Conservation (phyloP, 2,329 filamentous ascomycete genomes). For the Metarhizium album region DNA sequence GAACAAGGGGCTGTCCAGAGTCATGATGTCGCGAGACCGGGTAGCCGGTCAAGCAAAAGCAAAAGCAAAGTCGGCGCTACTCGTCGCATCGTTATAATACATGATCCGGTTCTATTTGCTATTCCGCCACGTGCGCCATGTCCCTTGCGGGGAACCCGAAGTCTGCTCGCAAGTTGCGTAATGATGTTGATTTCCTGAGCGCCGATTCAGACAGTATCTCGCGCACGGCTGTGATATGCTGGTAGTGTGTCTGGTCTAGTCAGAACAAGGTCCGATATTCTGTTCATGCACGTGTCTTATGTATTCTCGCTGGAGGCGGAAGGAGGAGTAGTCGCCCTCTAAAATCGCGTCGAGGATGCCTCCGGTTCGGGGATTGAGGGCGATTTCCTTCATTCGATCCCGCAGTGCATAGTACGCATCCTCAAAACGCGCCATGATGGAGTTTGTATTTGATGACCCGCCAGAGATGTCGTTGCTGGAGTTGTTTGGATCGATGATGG, state of each 20-base stretch:
- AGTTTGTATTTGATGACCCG: conserved; percentile 60
- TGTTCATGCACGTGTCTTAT: conserved; percentile 42
- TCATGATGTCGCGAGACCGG: background rate
- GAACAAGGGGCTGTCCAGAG: background rate
- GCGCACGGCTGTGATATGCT: background rate
- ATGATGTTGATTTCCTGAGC: background rate
- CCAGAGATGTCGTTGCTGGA: conserved; percentile 79
- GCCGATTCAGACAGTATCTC: conserved; percentile 1
- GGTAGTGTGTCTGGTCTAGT: conserved; percentile 11
- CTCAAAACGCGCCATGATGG: conserved; percentile 60
- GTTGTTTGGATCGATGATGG: conserved; percentile 88
- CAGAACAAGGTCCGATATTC: conserved; percentile 22
- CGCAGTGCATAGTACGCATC: conserved; percentile 49
- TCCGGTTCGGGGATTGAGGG: conserved; percentile 17
- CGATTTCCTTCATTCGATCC: conserved; percentile 44
- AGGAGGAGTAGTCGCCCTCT: conserved; percentile 68
- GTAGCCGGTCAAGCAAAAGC: background rate
- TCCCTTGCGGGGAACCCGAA: conserved; percentile 1
- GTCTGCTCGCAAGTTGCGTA: background rate
- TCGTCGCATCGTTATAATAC: conserved; percentile 10
- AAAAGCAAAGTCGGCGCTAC: background rate
- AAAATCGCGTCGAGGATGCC: conserved; percentile 60
- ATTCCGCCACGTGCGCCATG: conserved; percentile 1
- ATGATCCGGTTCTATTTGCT: conserved; percentile 1
- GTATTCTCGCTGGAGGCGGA: conserved; percentile 56